A percentile compares a stretch with the other conserved stretches of the same genome.
phyloP scores from a whole-genome alignment of 352 stramenopile species.

The Globisporangium canariense region DNA sequence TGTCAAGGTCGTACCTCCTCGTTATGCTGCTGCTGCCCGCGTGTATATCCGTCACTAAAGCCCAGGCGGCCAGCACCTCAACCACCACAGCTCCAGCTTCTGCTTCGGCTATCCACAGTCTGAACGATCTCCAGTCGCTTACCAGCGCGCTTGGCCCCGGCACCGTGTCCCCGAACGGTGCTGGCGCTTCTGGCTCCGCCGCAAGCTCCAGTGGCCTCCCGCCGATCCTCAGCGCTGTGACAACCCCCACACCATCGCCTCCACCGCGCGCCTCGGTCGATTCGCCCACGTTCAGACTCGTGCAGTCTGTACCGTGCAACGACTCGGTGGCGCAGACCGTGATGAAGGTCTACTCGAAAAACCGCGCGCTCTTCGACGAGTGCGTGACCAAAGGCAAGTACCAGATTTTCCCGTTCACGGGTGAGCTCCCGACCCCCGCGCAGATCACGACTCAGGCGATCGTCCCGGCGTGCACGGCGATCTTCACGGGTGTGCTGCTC shows the following conservation, averaged over 20 bases:
- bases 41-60: neutral
- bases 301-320: constrained; percentile 39
- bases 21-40: neutral
- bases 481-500: constrained; percentile 50
- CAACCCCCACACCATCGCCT: neutral
- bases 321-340: constrained; percentile 35
- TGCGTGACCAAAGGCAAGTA: constrained; percentile 47
- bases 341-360: constrained; percentile 52
- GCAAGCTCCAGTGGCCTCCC: neutral
- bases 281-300: constrained; percentile 49
- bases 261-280: constrained; percentile 25
- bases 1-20: neutral
- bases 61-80: neutral
- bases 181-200: neutral
- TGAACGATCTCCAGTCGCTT: neutral
- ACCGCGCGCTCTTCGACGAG: constrained; percentile 43
- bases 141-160: neutral
- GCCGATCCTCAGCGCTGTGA: neutral
- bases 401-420: constrained; percentile 57
- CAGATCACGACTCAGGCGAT: constrained; percentile 35
- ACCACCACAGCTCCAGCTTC: neutral
- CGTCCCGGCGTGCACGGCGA: constrained; percentile 36
- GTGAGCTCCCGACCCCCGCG: constrained; percentile 35
- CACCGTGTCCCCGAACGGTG: neutral
- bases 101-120: neutral